A percentile compares a stretch with the other conserved stretches of the same genome.
phyloP scores from a whole-genome alignment of 1,139 yeast species.

The Scheffersomyces illinoinensis region DNA sequence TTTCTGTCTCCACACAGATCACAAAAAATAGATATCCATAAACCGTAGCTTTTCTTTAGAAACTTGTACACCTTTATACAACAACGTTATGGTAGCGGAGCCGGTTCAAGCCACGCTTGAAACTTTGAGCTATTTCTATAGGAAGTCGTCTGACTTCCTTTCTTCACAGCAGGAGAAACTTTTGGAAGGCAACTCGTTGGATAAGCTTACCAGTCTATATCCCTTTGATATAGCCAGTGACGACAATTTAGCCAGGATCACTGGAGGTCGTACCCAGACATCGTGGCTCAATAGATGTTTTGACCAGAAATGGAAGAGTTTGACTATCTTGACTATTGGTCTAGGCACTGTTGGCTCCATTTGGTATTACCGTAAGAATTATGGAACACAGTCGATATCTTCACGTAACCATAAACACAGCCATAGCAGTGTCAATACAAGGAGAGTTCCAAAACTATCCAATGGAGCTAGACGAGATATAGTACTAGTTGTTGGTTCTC shows the following conservation, averaged over 20 bases:
- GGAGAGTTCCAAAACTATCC: conserved; percentile 62
- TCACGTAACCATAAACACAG: not conserved
- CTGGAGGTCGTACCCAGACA: not conserved
- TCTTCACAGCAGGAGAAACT: conserved; percentile 25
- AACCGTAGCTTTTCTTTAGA: not conserved
- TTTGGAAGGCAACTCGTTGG: conserved; percentile 17
- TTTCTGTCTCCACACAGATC: not conserved
- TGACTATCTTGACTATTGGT: conserved; percentile 29
- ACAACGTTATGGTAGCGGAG: conserved; percentile 41
- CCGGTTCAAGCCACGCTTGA: conserved; percentile 45
- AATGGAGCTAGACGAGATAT: conserved; percentile 80
- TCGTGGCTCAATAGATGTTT: conserved; percentile 10
- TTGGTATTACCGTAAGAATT: conserved; percentile 9
- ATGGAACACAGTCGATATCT: not conserved
- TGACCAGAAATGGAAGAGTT: conserved; percentile 15
- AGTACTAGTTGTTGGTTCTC: conserved; percentile 72
- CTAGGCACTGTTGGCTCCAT: conserved; percentile 23
- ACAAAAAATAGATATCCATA: not conserved
- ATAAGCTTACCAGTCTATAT: conserved; percentile 13
- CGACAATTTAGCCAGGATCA: not conserved
- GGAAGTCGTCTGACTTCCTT: conserved; percentile 24
- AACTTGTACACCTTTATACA: not conserved
- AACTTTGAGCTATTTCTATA: conserved; percentile 28
- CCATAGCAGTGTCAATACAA: conserved; percentile 16
- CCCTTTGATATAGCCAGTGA: conserved; percentile 3